Conservation (phyloP, 805 yeast genomes). For the Candida coleopterorum region DNA sequence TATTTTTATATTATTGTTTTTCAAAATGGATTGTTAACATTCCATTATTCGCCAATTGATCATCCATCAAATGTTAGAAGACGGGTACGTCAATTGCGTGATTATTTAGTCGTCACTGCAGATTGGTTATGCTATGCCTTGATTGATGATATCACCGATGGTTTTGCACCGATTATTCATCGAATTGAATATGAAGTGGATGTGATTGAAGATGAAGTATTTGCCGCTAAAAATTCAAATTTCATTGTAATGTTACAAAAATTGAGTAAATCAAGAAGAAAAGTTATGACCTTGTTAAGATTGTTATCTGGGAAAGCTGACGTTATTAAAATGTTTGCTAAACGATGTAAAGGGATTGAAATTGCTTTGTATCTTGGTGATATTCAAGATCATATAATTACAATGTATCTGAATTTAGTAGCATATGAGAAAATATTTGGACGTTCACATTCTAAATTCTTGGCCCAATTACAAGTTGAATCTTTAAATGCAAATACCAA, state of each 20-base stretch:
- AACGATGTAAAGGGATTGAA: constrained; percentile 80
- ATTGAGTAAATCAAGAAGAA: constrained; percentile 85
- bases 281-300: constrained; percentile 89
- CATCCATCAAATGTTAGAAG: constrained; percentile 71
- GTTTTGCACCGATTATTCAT: constrained; percentile 76
- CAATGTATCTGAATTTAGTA: constrained; percentile 87
- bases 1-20: constrained; percentile 66
- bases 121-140: constrained; percentile 82
- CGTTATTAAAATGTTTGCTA: constrained; percentile 92
- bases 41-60: constrained; percentile 54
- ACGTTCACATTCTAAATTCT: constrained; percentile 84
- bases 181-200: constrained; percentile 77
- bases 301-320: constrained; percentile 91
- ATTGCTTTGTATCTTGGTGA: constrained; percentile 85
- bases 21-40: constrained; percentile 53
- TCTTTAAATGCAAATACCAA: constrained; percentile 80
- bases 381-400: constrained; percentile 94
- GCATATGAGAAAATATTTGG: constrained; percentile 92
- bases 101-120: constrained; percentile 70
- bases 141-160: constrained; percentile 81
- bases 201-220: constrained; percentile 80
- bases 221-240: constrained; percentile 69
- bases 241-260: constrained; percentile 71
- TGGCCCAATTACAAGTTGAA: constrained; percentile 92
- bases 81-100: constrained; percentile 74